A percentile compares a stretch with the other conserved stretches of the same genome.
These are phyloP conservation scores for Leishmania martiniquensis DNA, from an alignment of 208 protist species.

Conservation along the genomic window DNA sequence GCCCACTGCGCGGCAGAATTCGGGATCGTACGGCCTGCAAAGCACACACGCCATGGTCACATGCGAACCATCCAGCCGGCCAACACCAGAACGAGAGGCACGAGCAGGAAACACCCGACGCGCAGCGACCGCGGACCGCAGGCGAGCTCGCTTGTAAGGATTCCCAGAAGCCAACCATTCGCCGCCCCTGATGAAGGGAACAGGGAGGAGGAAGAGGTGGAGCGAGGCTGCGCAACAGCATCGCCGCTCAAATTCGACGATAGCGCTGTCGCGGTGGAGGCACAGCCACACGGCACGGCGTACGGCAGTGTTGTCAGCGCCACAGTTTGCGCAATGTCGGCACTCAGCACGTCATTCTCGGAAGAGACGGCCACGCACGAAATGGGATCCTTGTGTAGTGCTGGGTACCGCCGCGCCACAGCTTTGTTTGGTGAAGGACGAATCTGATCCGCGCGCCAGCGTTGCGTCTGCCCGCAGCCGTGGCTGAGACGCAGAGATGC, in stretches of 20 bases:
- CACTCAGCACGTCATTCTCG: constrained; percentile 69
- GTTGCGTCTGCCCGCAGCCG: background rate
- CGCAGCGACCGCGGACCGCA: background rate
- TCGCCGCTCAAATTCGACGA: background rate
- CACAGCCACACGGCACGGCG: background rate
- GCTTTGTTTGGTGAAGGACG: constrained; percentile 21
- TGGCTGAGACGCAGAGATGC: constrained; percentile 22
- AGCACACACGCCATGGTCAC: background rate
- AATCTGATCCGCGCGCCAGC: constrained; percentile 17
- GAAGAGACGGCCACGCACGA: constrained; percentile 72
- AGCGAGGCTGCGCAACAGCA: constrained; percentile 6
- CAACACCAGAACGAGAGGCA: constrained; percentile 19
- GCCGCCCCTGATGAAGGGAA: constrained; percentile 8
- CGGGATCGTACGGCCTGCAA: background rate
- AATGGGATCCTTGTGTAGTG: constrained; percentile 80
- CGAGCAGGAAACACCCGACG: constrained; percentile 3
- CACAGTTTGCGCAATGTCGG: constrained; percentile 86
- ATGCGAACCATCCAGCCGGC: background rate
- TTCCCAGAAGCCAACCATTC: background rate
- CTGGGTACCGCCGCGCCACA: constrained; percentile 15
- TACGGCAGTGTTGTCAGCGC: constrained; percentile 59
- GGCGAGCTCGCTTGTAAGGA: background rate
- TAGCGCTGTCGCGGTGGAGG: background rate
- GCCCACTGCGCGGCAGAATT: background rate
- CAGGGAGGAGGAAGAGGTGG: constrained; percentile 8